phyloP scores from a whole-genome alignment of 768 basidiomycete species.

The Panaeolus papilionaceus region DNA sequence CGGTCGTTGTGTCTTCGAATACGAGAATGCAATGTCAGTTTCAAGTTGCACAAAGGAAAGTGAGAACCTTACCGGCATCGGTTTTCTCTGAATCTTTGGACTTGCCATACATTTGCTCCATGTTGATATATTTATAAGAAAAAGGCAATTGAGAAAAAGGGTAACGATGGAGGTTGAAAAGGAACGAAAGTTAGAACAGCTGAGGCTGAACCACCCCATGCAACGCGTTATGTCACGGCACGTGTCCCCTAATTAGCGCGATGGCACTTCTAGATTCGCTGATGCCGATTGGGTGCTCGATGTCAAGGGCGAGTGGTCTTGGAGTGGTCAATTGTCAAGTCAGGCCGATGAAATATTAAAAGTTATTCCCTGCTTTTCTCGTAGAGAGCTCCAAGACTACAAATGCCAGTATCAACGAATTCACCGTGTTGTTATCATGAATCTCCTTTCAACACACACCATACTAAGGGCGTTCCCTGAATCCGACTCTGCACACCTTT shows the following conservation, averaged over 20 bases:
- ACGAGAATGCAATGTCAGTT: not conserved
- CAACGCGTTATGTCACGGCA: conserved; percentile 12
- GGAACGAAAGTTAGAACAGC: not conserved
- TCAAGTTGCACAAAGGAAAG: not conserved
- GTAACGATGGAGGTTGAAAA: not conserved
- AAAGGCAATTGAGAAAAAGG: not conserved
- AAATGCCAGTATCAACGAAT: too few relatives aligned
- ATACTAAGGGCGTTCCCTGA: too few relatives aligned
- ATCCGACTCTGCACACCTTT: too few relatives aligned
- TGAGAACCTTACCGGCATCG: conserved; percentile 21
- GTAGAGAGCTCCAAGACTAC: too few relatives aligned
- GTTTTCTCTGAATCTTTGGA: conserved; percentile 54
- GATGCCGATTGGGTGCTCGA: too few relatives aligned
- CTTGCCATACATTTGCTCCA: conserved; percentile 71
- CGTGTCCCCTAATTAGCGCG: conserved; percentile 10
- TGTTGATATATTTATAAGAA: conserved; percentile 24
- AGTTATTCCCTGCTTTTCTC: too few relatives aligned
- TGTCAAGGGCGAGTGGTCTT: too few relatives aligned
- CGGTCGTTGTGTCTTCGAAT: conserved; percentile 60
- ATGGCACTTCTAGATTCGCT: not conserved
- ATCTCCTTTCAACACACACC: too few relatives aligned
- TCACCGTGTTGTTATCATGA: too few relatives aligned
- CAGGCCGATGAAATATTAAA: too few relatives aligned
- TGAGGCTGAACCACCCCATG: not conserved
- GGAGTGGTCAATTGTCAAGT: too few relatives aligned